Evolutionary conservation across 2,329 filamentous ascomycete genomes (phyloP), one percentile per base, ranked within the genome.

Genomic region (Penicillium sp.): DNA sequence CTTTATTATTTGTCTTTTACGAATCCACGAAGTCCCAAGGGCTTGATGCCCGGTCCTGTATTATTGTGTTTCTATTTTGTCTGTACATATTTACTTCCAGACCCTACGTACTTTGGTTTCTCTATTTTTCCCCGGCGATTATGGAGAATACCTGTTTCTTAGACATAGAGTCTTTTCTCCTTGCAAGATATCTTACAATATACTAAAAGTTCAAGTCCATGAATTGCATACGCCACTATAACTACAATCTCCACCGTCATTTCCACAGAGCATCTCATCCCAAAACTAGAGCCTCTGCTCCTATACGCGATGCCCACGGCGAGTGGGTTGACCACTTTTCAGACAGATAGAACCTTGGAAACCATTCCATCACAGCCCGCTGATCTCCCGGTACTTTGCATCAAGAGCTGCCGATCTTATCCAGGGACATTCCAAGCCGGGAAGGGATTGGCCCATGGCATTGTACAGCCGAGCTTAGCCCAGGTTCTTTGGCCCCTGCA

Each of bases 371-470:
- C 43, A 12, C 12, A 48, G 26, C 43, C 43, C 45, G 53, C 50
- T 33, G 57, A 59, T 59, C 57, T 59, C 57, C 55, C 57, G 57
- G 24, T 47, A 43, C 33, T 46, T 58, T 59, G 52, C 57, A 52
- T 57, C 45, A 49, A 49, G 43, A 35, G 33, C 46, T 24, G 55
- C 34, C 43, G 52, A 57, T 59, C 52, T 33, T 48, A 29, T 43
- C 43, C 6, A n/a, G 31, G 12, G 9, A n/a, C 6, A 5, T 29
- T 24, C 31, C 24, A 19, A 35, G 45, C 10, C 21, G 17, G 26
- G 32, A 35, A 28, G 9, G 10, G 40, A 47, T 51, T 33, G 26
- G 19, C 22, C 19, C 21, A 9, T 29, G 12, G 21, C 15, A 7
- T 32, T 19, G 31, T 5, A 24, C 7, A 26, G 19, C 22, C 28